A percentile compares a stretch with the other conserved stretches of the same genome.
These are phyloP conservation scores for Aspergillus puulaauensis DNA, from an alignment of 2,329 filamentous ascomycete species.

Conservation along the genomic window DNA sequence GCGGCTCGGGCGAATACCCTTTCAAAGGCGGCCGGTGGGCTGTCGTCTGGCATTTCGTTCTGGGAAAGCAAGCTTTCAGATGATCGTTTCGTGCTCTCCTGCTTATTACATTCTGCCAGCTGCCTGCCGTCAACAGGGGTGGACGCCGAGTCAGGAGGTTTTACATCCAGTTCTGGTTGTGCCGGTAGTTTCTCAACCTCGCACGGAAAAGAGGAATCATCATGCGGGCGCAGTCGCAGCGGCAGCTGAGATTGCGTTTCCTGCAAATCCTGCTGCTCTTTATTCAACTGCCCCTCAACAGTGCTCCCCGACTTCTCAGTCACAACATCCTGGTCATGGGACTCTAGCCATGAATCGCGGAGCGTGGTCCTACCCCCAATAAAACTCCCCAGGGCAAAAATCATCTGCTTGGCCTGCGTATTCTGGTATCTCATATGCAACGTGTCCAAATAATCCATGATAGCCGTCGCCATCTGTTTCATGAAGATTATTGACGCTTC, in stretches of 20 bases:
- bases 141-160: too few species aligned
- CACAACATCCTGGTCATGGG: constrained; percentile 13
- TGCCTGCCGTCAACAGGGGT: too few species aligned
- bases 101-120: too few species aligned
- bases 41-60: constrained; percentile 4
- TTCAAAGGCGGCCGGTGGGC: constrained; percentile 13
- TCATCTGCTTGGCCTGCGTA: constrained; percentile 56
- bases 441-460: constrained; percentile 60
- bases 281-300: constrained; percentile 21
- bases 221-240: too few species aligned
- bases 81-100: too few species aligned
- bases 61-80: background rate
- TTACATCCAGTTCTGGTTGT: too few species aligned
- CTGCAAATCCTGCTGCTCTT: constrained; percentile 21
- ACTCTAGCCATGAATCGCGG: constrained; percentile 24
- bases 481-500: constrained; percentile 53
- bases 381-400: constrained; percentile 54
- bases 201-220: too few species aligned
- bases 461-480: constrained; percentile 55
- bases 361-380: constrained; percentile 46
- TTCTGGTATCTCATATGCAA: constrained; percentile 52
- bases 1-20: constrained; percentile 46
- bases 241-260: background rate
- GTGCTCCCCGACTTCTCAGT: constrained; percentile 11
- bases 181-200: too few species aligned